Evolutionary conservation across 768 basidiomycete genomes (phyloP), one percentile per base, ranked within the genome.

Genomic region (Leccinum boreale): DNA sequence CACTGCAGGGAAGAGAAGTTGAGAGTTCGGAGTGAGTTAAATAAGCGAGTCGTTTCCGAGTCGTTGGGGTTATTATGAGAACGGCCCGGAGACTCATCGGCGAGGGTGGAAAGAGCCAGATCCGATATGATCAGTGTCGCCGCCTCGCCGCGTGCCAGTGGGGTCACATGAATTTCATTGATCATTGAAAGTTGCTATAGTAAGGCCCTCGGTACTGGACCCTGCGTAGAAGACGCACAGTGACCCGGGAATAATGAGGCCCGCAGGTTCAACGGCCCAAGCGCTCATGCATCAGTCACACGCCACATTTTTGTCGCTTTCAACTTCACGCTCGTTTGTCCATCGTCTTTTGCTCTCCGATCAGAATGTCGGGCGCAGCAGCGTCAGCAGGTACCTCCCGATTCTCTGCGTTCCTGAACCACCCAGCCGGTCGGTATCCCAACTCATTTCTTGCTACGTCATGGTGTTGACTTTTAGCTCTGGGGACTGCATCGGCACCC

Each of bases 391-490:
- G 84, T 46, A 82, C 87, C 7, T 90, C 91, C 19, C 89, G 84
- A 70, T 81, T 96, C 58, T 77, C 85, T 62, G 70, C 82, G 36
- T 95, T 98, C 73, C 79, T 95, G 83, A 97, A 97, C 75, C 92
- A 94, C 71, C 95, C 95, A 45, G 96, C 94, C 63, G 94, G 94
- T 92, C 65, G 62, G 79, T 73, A 5, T 26, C 55, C 50, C 44
- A 7, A 42, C n/a, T 19, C 4, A 48, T 23, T 19, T 50, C 28
- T 47, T 52, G 17, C 28, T 56, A 48, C 10, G 17, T 24, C 28
- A 44, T 14, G 29, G 12, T 46, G 21, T 33, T 65, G 53, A 58
- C 35, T 55, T 56, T 19, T 45, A 24, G 50, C 44, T 48, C 50
- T 24, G 56, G 56, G 39, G 44, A 50, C 42, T 39, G 26, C 15